These are phyloP conservation scores for Malania oleifera DNA, from an alignment of 164 flowering plant species.

Conservation along the genomic window DNA sequence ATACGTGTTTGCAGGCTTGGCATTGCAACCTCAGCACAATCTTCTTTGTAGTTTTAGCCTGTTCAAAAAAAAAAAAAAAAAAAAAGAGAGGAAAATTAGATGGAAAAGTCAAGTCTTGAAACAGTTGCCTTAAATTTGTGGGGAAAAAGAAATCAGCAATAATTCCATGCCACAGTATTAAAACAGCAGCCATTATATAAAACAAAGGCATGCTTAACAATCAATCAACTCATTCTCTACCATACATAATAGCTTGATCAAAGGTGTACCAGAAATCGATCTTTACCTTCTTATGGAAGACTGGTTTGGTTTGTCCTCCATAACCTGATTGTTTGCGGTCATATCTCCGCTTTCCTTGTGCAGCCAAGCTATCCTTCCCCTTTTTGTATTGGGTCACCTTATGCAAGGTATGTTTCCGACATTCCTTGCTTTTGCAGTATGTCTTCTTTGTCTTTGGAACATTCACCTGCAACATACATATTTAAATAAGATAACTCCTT, in stretches of 20 bases:
- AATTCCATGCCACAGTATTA: no score
- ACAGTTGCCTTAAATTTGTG: no score
- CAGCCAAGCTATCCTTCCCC: slow-evolving; percentile 59
- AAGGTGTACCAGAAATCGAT: neutral
- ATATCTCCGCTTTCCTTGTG: slow-evolving; percentile 59
- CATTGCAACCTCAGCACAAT: slow-evolving; percentile 66
- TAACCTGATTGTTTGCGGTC: slow-evolving; percentile 63
- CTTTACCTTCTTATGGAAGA: slow-evolving; percentile 64
- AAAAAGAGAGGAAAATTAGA: neutral
- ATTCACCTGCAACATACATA: slow-evolving; percentile 55
- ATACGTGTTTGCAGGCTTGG: slow-evolving; percentile 59
- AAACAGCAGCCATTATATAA: no score
- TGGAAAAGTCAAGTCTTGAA: no score
- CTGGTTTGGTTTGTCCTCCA: slow-evolving; percentile 70
- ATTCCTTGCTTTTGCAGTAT: slow-evolving; percentile 62
- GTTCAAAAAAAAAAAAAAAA: neutral
- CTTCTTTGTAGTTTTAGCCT: slow-evolving; percentile 72
- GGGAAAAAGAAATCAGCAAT: no score
- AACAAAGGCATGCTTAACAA: no score
- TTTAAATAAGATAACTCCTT: no score
- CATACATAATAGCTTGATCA: no score
- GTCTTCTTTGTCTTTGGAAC: slow-evolving; percentile 68
- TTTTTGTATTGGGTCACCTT: slow-evolving; percentile 66
- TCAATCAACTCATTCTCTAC: no score
- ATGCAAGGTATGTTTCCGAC: slow-evolving; percentile 62